Evolutionary conservation across 1,284 basidiomycete genomes (phyloP).

Genomic region (Kalmanozyma brasiliensis): DNA sequence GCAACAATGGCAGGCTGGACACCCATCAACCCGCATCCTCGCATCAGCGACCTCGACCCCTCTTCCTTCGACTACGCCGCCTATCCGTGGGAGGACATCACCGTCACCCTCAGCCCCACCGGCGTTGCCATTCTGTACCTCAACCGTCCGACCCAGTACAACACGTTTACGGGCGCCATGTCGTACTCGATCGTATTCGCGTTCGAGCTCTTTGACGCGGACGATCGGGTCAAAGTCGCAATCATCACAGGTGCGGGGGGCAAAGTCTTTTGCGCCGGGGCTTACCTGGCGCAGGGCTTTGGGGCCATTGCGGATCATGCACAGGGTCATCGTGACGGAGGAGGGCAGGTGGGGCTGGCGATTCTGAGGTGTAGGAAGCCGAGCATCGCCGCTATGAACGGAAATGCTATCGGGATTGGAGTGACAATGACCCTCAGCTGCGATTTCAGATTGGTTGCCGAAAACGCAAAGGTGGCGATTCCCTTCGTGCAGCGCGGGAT

Average conservation of each 20-base stretch:
- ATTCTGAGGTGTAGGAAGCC: constrained; percentile 54
- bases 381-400: constrained; percentile 57
- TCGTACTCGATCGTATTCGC: constrained; percentile 49
- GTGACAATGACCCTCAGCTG: constrained; percentile 52
- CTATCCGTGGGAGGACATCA: constrained; percentile 39
- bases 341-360: constrained; percentile 43
- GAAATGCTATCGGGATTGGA: constrained; percentile 59
- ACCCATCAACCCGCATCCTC: constrained; percentile 47
- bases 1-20: constrained; percentile 16
- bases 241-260: constrained; percentile 51
- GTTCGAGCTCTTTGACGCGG: constrained; percentile 57
- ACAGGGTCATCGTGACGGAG: constrained; percentile 50
- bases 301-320: constrained; percentile 41
- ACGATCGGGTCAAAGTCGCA: constrained; percentile 51
- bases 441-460: constrained; percentile 43
- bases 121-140: constrained; percentile 43
- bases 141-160: constrained; percentile 33
- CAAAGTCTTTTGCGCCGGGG: constrained; percentile 57
- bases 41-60: constrained; percentile 34
- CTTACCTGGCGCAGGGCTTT: constrained; percentile 50
- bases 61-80: constrained; percentile 33
- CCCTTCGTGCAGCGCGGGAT: constrained; percentile 59
- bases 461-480: constrained; percentile 55
- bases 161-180: constrained; percentile 54
- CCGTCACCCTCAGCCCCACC: constrained; percentile 17